phyloP scores from a whole-genome alignment of 140 eudicot genomes.

The Erigeron philadelphicus region DNA sequence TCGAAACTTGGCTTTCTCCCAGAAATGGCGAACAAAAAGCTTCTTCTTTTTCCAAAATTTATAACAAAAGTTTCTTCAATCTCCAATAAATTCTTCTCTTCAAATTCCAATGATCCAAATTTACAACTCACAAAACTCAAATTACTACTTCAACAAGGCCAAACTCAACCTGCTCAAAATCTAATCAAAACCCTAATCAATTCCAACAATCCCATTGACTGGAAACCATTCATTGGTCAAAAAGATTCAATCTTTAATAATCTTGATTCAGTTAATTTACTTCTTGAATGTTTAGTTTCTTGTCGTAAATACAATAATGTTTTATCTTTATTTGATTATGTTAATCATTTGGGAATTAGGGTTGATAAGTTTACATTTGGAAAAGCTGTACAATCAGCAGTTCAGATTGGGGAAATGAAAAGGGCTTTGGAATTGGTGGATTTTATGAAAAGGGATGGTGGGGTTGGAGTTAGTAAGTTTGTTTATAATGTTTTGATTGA shows the following conservation, averaged over 20 bases:
- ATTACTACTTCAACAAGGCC: slow-evolving; percentile 40
- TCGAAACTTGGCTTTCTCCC: too few relatives aligned
- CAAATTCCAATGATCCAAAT: slow-evolving; percentile 20
- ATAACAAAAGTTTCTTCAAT: slow-evolving; percentile 11
- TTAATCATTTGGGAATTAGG: slow-evolving; percentile 34
- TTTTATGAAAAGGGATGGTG: slow-evolving; percentile 33
- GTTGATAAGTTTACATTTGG: slow-evolving; percentile 56
- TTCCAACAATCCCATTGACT: slow-evolving; percentile 36
- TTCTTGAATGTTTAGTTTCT: slow-evolving; percentile 46
- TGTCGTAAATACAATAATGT: slow-evolving; percentile 25
- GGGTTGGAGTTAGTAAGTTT: slow-evolving; percentile 44
- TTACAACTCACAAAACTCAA: slow-evolving; percentile 37
- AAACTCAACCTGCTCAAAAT: slow-evolving; percentile 40
- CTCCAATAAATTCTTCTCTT: slow-evolving; percentile 20
- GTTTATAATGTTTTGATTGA: slow-evolving; percentile 73
- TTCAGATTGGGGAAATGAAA: slow-evolving; percentile 52
- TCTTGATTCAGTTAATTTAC: slow-evolving; percentile 34
- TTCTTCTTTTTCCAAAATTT: slow-evolving; percentile 18
- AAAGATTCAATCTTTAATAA: too few relatives aligned
- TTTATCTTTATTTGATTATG: slow-evolving; percentile 41
- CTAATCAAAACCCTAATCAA: slow-evolving; percentile 38
- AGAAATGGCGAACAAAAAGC: slow-evolving; percentile 20
- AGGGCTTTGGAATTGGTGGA: slow-evolving; percentile 47
- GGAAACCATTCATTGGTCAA: too few relatives aligned
- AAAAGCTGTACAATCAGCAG: slow-evolving; percentile 71